These are phyloP conservation scores for Cyclotella cryptica DNA, from an alignment of 108 stramenopile genomes.

Conservation along the genomic window DNA sequence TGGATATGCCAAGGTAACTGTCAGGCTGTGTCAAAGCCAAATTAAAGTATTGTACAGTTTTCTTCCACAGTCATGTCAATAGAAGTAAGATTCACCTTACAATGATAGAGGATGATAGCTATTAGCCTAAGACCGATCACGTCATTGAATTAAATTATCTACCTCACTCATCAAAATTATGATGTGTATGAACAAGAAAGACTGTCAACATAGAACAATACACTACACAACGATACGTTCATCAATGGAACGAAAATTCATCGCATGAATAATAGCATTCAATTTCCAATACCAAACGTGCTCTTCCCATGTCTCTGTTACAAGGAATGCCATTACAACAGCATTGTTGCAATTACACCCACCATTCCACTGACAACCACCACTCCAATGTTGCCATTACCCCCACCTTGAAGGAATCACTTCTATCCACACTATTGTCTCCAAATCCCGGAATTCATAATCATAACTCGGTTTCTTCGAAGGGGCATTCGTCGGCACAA, in stretches of 20 bases:
- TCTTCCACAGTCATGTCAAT: too few species aligned
- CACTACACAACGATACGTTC: background rate
- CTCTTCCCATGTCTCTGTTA: too few species aligned
- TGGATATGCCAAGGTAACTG: too few species aligned
- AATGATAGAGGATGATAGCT: too few species aligned
- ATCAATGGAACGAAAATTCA: background rate
- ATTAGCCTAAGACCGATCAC: background rate
- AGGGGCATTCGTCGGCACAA: background rate
- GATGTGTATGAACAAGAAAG: conserved; percentile 4
- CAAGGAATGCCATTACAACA: too few species aligned
- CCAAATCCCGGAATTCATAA: conserved; percentile 8
- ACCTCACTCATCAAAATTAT: conserved; percentile 1
- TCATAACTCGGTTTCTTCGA: background rate
- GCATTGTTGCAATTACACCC: conserved; percentile 1
- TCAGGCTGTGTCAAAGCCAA: too few species aligned
- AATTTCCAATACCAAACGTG: background rate
- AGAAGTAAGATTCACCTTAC: too few species aligned
- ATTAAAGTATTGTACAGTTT: too few species aligned
- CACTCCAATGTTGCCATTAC: background rate
- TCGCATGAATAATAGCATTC: background rate
- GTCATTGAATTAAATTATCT: background rate
- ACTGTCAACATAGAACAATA: background rate
- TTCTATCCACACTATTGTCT: background rate
- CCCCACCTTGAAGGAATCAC: background rate
- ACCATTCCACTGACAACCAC: background rate